phyloP scores from a whole-genome alignment of 2,329 filamentous ascomycete species.

The Aquanectria penicillioides region DNA sequence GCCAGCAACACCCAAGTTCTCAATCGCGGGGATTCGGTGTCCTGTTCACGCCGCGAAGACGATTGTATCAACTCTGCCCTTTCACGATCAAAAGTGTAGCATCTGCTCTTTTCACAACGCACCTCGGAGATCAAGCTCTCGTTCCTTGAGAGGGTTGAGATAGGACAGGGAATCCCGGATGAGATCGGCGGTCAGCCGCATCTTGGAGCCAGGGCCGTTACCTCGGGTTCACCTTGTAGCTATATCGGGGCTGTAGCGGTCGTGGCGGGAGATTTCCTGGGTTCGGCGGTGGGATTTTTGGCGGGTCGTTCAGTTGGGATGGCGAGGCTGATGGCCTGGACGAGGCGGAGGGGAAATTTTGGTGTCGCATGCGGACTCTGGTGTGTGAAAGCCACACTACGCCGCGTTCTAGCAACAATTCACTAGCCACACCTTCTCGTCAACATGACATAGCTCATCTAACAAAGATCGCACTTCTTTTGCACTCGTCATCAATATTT shows the following conservation, averaged over 20 bases:
- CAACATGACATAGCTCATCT: too few relatives aligned
- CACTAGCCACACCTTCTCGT: not conserved
- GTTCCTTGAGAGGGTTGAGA: slow-evolving; percentile 98
- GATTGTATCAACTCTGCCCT: slow-evolving; percentile 85
- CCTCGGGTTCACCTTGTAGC: slow-evolving; percentile 29
- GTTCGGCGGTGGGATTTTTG: slow-evolving; percentile 25
- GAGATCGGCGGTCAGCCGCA: slow-evolving; percentile 96
- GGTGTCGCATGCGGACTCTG: slow-evolving; percentile 25
- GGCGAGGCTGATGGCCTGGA: slow-evolving; percentile 44
- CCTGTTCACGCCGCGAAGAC: slow-evolving; percentile 71
- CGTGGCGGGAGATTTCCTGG: not conserved
- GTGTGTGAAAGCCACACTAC: slow-evolving; percentile 22
- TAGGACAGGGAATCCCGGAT: slow-evolving; percentile 96
- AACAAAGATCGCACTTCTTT: too few relatives aligned
- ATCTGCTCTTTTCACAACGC: slow-evolving; percentile 95
- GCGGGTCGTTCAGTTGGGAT: slow-evolving; percentile 24
- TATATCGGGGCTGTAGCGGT: not conserved
- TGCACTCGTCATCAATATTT: too few relatives aligned
- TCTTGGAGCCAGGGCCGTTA: slow-evolving; percentile 55
- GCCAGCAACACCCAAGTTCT: slow-evolving; percentile 95
- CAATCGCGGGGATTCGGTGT: slow-evolving; percentile 96
- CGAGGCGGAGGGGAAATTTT: slow-evolving; percentile 48
- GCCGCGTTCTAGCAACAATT: slow-evolving; percentile 19
- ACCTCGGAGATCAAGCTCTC: slow-evolving; percentile 99
- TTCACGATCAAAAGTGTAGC: slow-evolving; percentile 74